Evolutionary conservation across 306 rosid species (phyloP).

Genomic region (Medicago arabica): DNA sequence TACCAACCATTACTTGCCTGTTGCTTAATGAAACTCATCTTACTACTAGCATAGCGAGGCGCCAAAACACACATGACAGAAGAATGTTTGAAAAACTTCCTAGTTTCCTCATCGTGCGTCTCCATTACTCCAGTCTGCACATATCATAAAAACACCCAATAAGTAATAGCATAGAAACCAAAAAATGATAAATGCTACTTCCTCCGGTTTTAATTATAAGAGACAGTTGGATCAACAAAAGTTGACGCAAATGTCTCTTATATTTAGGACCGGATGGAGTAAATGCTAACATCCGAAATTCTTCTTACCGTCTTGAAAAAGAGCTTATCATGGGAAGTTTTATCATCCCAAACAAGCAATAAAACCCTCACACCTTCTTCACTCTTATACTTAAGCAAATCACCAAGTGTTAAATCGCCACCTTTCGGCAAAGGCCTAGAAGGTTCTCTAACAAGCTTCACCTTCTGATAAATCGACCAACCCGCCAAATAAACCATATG

Average conservation of each 20-base stretch:
- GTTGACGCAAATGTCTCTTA: too few species aligned
- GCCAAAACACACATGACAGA: constrained; percentile 87
- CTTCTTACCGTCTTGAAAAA: constrained; percentile 62
- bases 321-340: constrained; percentile 77
- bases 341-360: constrained; percentile 91
- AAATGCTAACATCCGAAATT: neutral
- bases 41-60: constrained; percentile 84
- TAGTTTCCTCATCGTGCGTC: constrained; percentile 93
- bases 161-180: neutral
- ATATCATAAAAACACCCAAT: constrained; percentile 22
- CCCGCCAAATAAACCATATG: constrained; percentile 83
- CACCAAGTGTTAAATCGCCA: constrained; percentile 84
- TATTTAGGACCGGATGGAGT: neutral
- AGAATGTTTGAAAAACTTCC: constrained; percentile 85
- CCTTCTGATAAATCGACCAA: constrained; percentile 85
- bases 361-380: constrained; percentile 87
- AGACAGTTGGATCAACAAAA: too few species aligned
- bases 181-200: too few species aligned
- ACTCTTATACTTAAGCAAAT: constrained; percentile 89
- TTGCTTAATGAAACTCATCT: constrained; percentile 75
- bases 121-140: constrained; percentile 83
- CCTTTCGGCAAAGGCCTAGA: constrained; percentile 66
- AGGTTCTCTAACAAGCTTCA: constrained; percentile 77
- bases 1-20: constrained; percentile 77
- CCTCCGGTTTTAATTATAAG: too few species aligned